Percentiles rank a stretch among this genome's conserved stretches.
These are phyloP conservation scores for Lactarius psammicola DNA, from an alignment of 768 basidiomycete species.

Conservation along the genomic window DNA sequence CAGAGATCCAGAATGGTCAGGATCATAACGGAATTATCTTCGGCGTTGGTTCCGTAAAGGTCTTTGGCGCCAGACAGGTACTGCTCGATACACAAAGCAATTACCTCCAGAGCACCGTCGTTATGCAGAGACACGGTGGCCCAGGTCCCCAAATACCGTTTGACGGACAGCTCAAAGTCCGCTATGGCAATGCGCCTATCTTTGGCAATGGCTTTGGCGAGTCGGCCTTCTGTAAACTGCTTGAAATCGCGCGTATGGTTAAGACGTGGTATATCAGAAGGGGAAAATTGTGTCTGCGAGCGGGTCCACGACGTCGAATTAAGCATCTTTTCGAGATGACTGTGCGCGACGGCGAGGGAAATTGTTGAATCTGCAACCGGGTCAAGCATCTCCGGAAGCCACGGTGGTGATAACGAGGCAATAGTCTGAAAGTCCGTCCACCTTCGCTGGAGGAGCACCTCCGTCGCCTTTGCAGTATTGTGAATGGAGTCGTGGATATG, in stretches of 20 bases:
- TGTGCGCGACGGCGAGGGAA: conserved; percentile 3
- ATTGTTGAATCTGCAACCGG: conserved; percentile 4
- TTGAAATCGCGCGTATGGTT: not conserved
- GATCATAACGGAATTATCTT: conserved; percentile 40
- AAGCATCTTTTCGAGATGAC: conserved; percentile 12
- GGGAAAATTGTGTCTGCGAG: not conserved
- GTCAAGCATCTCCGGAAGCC: not conserved
- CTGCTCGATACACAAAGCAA: conserved; percentile 21
- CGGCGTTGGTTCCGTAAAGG: conserved; percentile 19
- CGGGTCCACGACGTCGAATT: not conserved
- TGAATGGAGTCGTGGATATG: not conserved
- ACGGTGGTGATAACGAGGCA: not conserved
- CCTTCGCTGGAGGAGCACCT: conserved; percentile 6
- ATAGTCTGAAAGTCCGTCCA: conserved; percentile 14
- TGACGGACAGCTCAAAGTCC: conserved; percentile 19
- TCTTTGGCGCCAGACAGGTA: conserved; percentile 8
- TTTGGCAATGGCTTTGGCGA: not conserved
- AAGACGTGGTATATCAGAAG: not conserved
- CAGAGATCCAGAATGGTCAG: conserved; percentile 49
- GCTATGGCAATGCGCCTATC: conserved; percentile 9
- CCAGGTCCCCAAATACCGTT: conserved; percentile 7
- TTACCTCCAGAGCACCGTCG: not conserved
- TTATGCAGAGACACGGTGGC: not conserved
- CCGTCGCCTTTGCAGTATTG: not conserved
- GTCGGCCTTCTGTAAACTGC: not conserved